Evolutionary conservation across 768 basidiomycete genomes (phyloP), one percentile per base, ranked within the genome.

Genomic region (Obba rivulosa): DNA sequence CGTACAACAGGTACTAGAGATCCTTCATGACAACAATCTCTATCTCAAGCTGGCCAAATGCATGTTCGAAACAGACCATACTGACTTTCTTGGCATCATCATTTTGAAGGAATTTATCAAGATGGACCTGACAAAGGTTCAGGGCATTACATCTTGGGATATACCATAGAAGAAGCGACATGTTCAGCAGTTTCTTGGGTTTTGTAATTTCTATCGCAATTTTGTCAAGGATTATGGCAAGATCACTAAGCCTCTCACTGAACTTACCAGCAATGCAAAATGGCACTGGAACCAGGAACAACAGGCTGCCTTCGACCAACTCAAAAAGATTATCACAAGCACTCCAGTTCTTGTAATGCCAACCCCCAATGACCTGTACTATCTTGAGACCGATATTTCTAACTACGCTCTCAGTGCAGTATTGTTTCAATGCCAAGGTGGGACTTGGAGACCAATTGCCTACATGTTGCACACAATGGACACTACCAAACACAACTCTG

Each of bases 11-110:
- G 61, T 68, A 0, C 58, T 69, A 1, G 22, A 64, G 23, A 28
- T 20, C 3, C 50, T 74, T 0, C 8, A 53, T 10, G 47, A 67
- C 1, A 45, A 68, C 35, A 48, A 65, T 0, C 63, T 76, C 2
- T 72, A 42, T 45, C 45, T 63, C 8, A 67, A 67, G 46, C 58
- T 63, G 1, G 59, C 68, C 37, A 72, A 71, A 52, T 72, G 69
- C 49, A 20, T 17, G 14, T 68, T 66, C 34, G 43, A 58, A 9
- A 24, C 42, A 23, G 9, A n/a, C 16, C n/a, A 61, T 43, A 56
- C 66, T 2, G 55, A 62, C 28, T 66, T 61, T 45, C 53, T 70
- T 2, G 59, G 70, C 14, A 46, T 62, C 44, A 52, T 66, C 11
- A 43, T 68, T n/a, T 16, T 23, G 0, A 13, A 47, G 37, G 46